Evolutionary conservation across 2,329 filamentous ascomycete species (phyloP).

Genomic region (Lanzia echinophila): DNA sequence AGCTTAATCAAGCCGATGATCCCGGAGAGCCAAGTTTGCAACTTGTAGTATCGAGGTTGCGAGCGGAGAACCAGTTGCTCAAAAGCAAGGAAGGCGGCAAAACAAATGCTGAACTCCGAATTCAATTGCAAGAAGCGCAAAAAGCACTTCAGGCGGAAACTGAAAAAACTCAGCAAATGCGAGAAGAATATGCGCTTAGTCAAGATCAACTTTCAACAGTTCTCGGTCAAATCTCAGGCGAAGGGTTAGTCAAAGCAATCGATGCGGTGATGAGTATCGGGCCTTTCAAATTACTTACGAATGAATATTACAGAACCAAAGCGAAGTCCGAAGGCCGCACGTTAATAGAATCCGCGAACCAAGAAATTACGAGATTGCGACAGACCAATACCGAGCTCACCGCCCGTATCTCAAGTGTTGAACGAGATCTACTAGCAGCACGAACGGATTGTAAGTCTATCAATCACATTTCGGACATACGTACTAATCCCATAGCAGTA

Average conservation of each 20-base stretch:
- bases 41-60: constrained; percentile 50
- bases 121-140: constrained; percentile 49
- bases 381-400: constrained; percentile 39
- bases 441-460: constrained; percentile 43
- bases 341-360: constrained; percentile 38
- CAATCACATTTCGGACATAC: neutral
- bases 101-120: constrained; percentile 47
- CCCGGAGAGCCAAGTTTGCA: constrained; percentile 40
- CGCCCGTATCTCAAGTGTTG: constrained; percentile 43
- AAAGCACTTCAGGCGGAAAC: constrained; percentile 46
- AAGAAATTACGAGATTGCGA: constrained; percentile 43
- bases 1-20: constrained; percentile 40
- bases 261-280: constrained; percentile 31
- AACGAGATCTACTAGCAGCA: constrained; percentile 48
- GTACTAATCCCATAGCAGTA: constrained; percentile 34
- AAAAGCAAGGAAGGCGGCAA: constrained; percentile 47
- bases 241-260: constrained; percentile 46
- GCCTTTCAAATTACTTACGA: constrained; percentile 38
- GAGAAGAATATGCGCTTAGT: constrained; percentile 50
- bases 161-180: constrained; percentile 47
- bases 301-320: constrained; percentile 43
- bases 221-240: constrained; percentile 38
- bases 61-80: constrained; percentile 54
- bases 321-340: constrained; percentile 46
- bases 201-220: constrained; percentile 53